Base-by-base conservation (phyloP, 164 flowering plant genomes). In the Taxillus chinensis region DNA sequence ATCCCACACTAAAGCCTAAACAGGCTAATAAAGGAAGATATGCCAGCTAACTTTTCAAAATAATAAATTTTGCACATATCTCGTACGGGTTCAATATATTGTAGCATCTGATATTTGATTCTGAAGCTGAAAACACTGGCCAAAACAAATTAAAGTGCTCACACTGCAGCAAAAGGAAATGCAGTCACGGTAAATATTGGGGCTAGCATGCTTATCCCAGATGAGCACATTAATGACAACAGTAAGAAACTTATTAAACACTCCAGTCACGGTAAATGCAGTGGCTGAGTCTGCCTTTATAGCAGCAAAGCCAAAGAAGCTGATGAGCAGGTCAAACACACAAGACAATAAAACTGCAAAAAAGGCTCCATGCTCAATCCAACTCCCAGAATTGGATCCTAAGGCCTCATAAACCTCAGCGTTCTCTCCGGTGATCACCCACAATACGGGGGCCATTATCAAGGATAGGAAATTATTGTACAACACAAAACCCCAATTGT, bases 161-260 rank as follows among this genome's bases (percentile, higher is more conserved):
- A 89, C 64, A 79, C 82, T 69, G 75, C 73, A 66, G 77, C 74
- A 73, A 66, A 89, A 71, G n/a, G n/a, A n/a, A n/a, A n/a, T n/a
- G n/a, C n/a, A n/a, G n/a, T n/a, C n/a, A n/a, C n/a, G n/a, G n/a
- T n/a, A n/a, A n/a, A n/a, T n/a, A n/a, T n/a, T n/a, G 0, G 89
- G 92, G 62, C 73, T 83, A 15, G 98, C 92, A 75, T 91, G 98
- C 74, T 89, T 89, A 77, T 91, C 98, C 98, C 96, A 91, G 63
- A 91, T 87, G 67, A 77, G 3, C 62, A 92, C 96, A 77, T 92
- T 89, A 62, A 89, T 89, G 5, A 77, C 87, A 45, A 92, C 98
- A 0, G 96, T 92, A 6, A 92, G 80, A 60, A 92, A 89, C 85
- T 92, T 92, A 67, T 87, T 92, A 39, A 89, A 95, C 49, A 92